Evolutionary conservation across 495 filamentous ascomycete species (phyloP).

Genomic region (Trichoderma virens): DNA sequence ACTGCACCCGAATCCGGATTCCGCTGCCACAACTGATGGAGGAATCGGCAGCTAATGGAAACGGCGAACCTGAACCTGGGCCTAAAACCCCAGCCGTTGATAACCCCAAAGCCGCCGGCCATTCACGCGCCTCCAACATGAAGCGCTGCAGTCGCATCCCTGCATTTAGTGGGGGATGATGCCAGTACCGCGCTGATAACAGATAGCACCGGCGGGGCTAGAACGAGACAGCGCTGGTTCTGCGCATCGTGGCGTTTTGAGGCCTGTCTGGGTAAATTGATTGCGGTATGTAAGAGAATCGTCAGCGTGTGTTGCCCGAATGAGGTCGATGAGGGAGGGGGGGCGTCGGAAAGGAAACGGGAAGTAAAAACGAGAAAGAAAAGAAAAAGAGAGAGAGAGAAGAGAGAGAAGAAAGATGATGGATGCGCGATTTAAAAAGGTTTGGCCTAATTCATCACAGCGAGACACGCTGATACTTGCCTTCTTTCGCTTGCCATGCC

Average conservation of each 20-base stretch:
- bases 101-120: not conserved
- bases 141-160: slow-evolving; percentile 3
- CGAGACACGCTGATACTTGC: not conserved
- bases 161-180: not conserved
- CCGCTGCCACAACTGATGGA: too few relatives aligned
- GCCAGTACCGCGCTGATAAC: not conserved
- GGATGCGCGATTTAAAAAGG: not conserved
- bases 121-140: not conserved
- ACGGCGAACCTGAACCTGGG: too few relatives aligned
- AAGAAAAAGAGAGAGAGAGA: not conserved
- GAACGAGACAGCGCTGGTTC: not conserved
- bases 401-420: not conserved
- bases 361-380: not conserved
- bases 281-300: not conserved
- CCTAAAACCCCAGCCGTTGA: not conserved
- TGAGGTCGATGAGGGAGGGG: not conserved
- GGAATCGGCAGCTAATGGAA: not conserved
- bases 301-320: not conserved
- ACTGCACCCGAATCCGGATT: too few relatives aligned
- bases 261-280: slow-evolving; percentile 2
- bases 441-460: not conserved
- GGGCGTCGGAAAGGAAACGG: too few relatives aligned
- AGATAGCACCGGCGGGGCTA: not conserved
- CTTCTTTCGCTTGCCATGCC: not conserved
- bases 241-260: not conserved